These are phyloP conservation scores for Malus sylvestris DNA, from an alignment of 306 rosid genomes.

Conservation along the genomic window DNA sequence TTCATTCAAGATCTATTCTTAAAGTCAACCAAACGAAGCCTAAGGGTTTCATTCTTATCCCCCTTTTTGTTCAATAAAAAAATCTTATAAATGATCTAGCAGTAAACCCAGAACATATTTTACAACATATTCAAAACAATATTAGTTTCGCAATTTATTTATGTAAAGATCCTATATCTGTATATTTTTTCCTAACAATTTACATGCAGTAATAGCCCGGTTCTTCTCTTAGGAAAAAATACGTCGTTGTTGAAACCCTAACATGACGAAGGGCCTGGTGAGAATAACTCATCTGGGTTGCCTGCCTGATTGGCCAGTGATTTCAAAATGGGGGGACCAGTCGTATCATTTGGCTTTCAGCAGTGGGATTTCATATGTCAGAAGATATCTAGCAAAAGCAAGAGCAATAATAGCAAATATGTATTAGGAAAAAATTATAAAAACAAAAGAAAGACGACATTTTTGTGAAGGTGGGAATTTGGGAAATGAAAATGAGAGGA, in stretches of 20 bases:
- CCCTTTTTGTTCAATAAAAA: neutral
- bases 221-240: neutral
- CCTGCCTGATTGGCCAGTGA: neutral
- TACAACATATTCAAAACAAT: neutral
- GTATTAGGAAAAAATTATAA: neutral
- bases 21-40: neutral
- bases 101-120: neutral
- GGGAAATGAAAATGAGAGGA: neutral
- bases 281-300: neutral
- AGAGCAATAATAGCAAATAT: neutral
- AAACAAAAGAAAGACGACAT: neutral
- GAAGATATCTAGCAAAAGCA: neutral
- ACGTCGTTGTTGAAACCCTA: neutral
- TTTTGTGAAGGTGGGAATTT: neutral
- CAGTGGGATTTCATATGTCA: constrained; percentile 26
- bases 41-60: neutral
- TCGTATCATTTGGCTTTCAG: neutral
- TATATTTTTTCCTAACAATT: neutral
- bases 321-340: constrained; percentile 20
- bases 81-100: neutral
- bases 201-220: neutral
- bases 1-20: neutral
- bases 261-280: neutral
- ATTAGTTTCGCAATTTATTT: neutral
- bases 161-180: neutral